Evolutionary conservation across 2,329 filamentous ascomycete genomes (phyloP), one percentile per base, ranked within the genome.

Genomic region (Verticillium nubilum): DNA sequence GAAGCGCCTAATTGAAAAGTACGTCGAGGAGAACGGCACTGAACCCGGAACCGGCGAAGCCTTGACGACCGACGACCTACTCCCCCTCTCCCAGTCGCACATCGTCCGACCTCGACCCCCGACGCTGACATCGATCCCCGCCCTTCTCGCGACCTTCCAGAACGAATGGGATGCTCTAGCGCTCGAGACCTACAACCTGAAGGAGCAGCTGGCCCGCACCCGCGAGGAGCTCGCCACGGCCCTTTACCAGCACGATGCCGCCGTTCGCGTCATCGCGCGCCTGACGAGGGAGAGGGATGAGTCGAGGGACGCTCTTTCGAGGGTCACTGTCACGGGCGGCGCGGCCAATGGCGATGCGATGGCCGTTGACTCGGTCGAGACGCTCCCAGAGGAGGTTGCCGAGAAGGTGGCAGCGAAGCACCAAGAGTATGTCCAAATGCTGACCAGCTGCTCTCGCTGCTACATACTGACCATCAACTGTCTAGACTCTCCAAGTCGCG

Each of bases 141-240:
- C 95, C 19, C 85, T 99, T 59, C 89, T 99, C 59, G 90, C 91
- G 56, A 90, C 93, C 42, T 98, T 99, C 74, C 95, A 99, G 74
- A 96, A 96, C 74, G 95, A 99, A 81, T 99, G 95, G 95, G 95
- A 99, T 73, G 89, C 93, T 9, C 79, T 97, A 52, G 91, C 94
- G 13, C 80, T 98, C 35, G 95, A 99, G 77, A 91, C 92, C 56
- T 97, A 92, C 74, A 95, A 91, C 66, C 79, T 98, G 61, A 89
- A 91, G 76, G 91, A 97, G 74, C 92, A 97, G 71, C 81, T 99
- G 63, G 84, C 89, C 57, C 91, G 96, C 72, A 96, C 93, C 50
- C 84, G 94, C 65, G 93, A 97, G 76, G 95, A 99, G 78, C 85
- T 99, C 59, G 92, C 92, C 59, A 95, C 92, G 1, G 91, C 95